Evolutionary conservation across 2,329 filamentous ascomycete species (phyloP), one percentile per base, ranked within the genome.

Genomic region (Dothideomycetes sp.): DNA sequence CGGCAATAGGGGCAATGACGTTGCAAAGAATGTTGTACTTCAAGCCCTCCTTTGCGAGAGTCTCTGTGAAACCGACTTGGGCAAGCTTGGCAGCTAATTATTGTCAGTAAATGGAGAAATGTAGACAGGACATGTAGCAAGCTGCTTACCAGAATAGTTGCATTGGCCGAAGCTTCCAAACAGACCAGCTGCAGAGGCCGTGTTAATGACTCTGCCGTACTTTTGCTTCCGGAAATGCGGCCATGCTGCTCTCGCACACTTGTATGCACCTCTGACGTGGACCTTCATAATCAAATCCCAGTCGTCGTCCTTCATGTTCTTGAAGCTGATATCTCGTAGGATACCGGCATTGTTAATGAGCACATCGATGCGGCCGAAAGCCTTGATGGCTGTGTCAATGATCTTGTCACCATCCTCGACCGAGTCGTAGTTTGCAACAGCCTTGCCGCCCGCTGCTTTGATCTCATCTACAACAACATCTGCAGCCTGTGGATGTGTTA

Each of bases 21-120:
- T 98, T 98, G 70, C 73, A 78, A 54, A 94, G 67, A 52, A 98
- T 96, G 73, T 96, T 96, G 71, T 98, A 98, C 68, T 96, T 96
- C 59, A 77, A 71, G 50, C 91, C 91, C 70, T 98, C 91, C 73
- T 96, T 96, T 45, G 91, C 91, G 47, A 98, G 74, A 3, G 91
- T 95, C 73, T 98, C 89, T 30, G 88, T 95, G 70, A 96, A 96
- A 51, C 89, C 91, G 46, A 98, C 87, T 69, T 94, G 79, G 49
- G 84, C 84, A 48, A 96, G 74, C 72, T 96, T 98, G 57, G 91
- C 91, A 45, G 91, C 88, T 70, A 42, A 17, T 34, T 17, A 17
- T 3, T 55, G 38, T 53, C 41, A 61, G 62, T 44, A 53, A 11
- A 38, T 10, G 44, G 40, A 47, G 39, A 22, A 15, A 22, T 33